These are phyloP conservation scores for Amniculicola lignicola DNA, from an alignment of 495 filamentous ascomycete genomes.

Conservation along the genomic window DNA sequence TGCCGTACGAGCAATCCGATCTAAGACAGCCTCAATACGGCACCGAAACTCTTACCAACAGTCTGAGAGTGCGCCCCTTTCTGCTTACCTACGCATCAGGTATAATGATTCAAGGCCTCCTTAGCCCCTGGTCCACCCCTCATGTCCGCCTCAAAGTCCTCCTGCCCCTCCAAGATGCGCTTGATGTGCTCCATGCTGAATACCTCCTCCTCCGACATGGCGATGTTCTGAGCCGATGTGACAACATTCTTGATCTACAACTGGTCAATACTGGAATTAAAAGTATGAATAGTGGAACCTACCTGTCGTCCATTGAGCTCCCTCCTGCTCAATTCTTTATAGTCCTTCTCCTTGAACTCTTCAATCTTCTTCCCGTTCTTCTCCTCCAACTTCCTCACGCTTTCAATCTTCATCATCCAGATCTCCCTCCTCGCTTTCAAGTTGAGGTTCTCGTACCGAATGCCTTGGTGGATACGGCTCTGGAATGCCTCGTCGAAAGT, in stretches of 20 bases:
- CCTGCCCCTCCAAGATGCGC: slow-evolving; percentile 74
- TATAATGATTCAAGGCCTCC: slow-evolving; percentile 57
- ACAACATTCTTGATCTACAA: slow-evolving; percentile 86
- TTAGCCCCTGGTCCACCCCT: slow-evolving; percentile 62
- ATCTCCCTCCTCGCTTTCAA: slow-evolving; percentile 73
- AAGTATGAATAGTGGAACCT: too few relatives aligned
- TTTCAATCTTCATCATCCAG: slow-evolving; percentile 81
- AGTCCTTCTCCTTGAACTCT: slow-evolving; percentile 67
- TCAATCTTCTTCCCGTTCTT: slow-evolving; percentile 51
- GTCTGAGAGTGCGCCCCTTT: too few relatives aligned
- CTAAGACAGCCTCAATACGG: too few relatives aligned
- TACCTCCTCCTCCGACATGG: slow-evolving; percentile 67
- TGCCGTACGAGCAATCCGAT: too few relatives aligned
- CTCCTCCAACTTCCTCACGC: slow-evolving; percentile 56
- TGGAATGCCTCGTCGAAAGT: slow-evolving; percentile 68
- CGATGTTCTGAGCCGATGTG: slow-evolving; percentile 79
- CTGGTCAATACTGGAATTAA: too few relatives aligned
- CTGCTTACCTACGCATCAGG: slow-evolving; percentile 11
- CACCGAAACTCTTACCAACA: too few relatives aligned
- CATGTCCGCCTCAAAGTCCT: slow-evolving; percentile 77
- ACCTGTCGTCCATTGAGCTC: slow-evolving; percentile 85
- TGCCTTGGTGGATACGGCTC: slow-evolving; percentile 66
- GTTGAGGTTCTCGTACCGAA: slow-evolving; percentile 77
- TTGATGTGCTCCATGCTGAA: slow-evolving; percentile 80
- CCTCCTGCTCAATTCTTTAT: slow-evolving; percentile 62